These are phyloP conservation scores for Emericellopsis atlantica DNA, from an alignment of 2,329 filamentous ascomycete genomes.

Conservation along the genomic window DNA sequence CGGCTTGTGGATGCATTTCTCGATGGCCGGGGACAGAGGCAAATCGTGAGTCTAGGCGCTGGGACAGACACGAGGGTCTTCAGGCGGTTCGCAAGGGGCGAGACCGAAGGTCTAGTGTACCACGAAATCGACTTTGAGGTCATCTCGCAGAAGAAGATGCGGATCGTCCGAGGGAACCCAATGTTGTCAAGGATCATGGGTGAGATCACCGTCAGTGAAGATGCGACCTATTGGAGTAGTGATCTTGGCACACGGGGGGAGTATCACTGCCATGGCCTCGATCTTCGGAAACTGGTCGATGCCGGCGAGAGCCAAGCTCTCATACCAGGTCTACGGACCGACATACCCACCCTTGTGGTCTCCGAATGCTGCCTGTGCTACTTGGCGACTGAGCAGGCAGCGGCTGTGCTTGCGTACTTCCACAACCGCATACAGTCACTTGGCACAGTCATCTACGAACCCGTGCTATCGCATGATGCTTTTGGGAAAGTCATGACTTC, in stretches of 20 bases:
- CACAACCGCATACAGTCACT: constrained; percentile 33
- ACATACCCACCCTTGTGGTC: constrained; percentile 69
- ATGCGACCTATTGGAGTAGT: constrained; percentile 26
- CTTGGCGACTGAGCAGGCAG: constrained; percentile 52
- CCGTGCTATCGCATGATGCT: constrained; percentile 67
- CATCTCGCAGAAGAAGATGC: constrained; percentile 58
- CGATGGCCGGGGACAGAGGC: constrained; percentile 29
- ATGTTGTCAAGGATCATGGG: constrained; percentile 24
- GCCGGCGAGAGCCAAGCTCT: background rate
- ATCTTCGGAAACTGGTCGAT: constrained; percentile 50
- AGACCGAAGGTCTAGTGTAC: constrained; percentile 46
- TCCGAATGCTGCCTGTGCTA: constrained; percentile 97
- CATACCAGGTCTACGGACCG: constrained; percentile 30
- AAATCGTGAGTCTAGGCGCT: constrained; percentile 86
- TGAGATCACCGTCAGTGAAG: constrained; percentile 14
- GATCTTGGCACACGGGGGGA: constrained; percentile 23
- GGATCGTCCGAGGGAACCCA: constrained; percentile 33
- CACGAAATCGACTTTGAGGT: constrained; percentile 85
- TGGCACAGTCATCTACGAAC: constrained; percentile 73
- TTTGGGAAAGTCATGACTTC: constrained; percentile 89
- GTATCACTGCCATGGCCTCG: constrained; percentile 51
- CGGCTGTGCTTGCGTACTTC: constrained; percentile 53
- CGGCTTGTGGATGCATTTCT: constrained; percentile 64
- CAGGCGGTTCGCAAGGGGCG: constrained; percentile 45
- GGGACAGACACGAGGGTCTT: constrained; percentile 89